Conservation (phyloP, 768 basidiomycete genomes). For the Leccinum barrowsii region DNA sequence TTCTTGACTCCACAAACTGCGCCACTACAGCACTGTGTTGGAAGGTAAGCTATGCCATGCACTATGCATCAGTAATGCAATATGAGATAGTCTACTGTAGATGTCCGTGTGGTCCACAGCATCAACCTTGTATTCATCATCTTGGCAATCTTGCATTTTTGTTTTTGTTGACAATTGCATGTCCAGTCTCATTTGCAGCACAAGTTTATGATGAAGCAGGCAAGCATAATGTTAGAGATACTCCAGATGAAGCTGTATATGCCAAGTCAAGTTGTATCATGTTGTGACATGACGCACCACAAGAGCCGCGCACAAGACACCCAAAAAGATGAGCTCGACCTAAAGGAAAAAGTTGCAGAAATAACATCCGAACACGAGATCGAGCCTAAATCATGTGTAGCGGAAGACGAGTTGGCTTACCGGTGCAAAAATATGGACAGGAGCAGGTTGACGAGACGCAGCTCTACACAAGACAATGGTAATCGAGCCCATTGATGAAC, state of each 20-base stretch:
- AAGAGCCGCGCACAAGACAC: slow-evolving; percentile 18
- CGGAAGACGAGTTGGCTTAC: slow-evolving; percentile 11
- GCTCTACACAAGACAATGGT: slow-evolving; percentile 1
- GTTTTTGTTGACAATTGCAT: background rate
- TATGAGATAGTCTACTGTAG: background rate
- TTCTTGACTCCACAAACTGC: too few species aligned
- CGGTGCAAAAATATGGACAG: slow-evolving; percentile 17
- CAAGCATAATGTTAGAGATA: slow-evolving; percentile 29
- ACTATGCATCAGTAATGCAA: too few species aligned
- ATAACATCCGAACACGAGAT: background rate
- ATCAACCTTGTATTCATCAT: background rate
- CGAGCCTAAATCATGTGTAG: background rate
- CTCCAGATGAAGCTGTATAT: slow-evolving; percentile 36
- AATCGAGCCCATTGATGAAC: background rate
- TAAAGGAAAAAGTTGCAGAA: slow-evolving; percentile 1
- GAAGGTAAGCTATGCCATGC: too few species aligned
- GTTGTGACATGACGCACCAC: background rate
- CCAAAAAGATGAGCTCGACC: slow-evolving; percentile 19
- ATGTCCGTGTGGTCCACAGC: slow-evolving; percentile 2
- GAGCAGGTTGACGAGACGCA: slow-evolving; percentile 23
- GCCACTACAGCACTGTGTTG: too few species aligned
- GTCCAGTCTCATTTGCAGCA: slow-evolving; percentile 15
- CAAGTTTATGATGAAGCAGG: slow-evolving; percentile 34
- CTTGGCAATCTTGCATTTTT: background rate
- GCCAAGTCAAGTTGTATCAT: background rate